A percentile compares a stretch with the other conserved stretches of the same genome.
phyloP scores from a whole-genome alignment of 2,329 filamentous ascomycete species.

The Calonectria montana region DNA sequence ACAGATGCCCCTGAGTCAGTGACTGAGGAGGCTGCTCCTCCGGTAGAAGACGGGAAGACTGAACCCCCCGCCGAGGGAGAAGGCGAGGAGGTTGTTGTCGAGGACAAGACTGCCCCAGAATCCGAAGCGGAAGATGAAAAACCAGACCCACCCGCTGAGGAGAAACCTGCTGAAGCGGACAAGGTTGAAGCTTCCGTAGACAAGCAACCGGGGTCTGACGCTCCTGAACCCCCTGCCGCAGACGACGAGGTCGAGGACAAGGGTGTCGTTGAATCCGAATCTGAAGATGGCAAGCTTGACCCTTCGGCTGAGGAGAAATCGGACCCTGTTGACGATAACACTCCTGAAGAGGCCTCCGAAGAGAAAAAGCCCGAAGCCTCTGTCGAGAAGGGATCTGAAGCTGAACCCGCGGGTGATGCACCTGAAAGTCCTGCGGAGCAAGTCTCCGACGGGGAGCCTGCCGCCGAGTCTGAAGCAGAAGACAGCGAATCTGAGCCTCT shows the following conservation, averaged over 20 bases:
- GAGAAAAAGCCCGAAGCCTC: background rate
- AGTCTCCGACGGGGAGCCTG: background rate
- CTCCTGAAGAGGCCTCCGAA: background rate
- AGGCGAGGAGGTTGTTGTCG: background rate
- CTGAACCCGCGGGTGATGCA: background rate
- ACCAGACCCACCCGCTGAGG: background rate
- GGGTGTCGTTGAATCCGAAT: background rate
- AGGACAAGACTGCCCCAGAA: slow-evolving; percentile 7
- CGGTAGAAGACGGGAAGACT: background rate
- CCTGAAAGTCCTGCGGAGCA: background rate
- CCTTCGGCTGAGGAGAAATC: slow-evolving; percentile 1
- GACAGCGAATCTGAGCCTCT: background rate
- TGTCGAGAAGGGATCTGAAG: slow-evolving; percentile 10
- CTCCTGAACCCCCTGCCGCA: background rate
- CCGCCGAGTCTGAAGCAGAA: slow-evolving; percentile 8
- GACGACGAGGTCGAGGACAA: background rate
- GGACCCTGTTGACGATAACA: slow-evolving; percentile 1
- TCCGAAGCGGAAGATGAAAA: background rate
- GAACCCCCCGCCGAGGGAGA: background rate
- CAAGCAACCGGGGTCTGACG: background rate
- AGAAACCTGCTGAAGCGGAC: background rate
- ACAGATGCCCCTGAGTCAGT: background rate
- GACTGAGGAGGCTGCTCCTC: background rate
- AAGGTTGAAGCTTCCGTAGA: background rate
- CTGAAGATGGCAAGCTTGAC: background rate